phyloP scores from a whole-genome alignment of 2,329 filamentous ascomycete genomes.

The Colletotrichum australisinense region DNA sequence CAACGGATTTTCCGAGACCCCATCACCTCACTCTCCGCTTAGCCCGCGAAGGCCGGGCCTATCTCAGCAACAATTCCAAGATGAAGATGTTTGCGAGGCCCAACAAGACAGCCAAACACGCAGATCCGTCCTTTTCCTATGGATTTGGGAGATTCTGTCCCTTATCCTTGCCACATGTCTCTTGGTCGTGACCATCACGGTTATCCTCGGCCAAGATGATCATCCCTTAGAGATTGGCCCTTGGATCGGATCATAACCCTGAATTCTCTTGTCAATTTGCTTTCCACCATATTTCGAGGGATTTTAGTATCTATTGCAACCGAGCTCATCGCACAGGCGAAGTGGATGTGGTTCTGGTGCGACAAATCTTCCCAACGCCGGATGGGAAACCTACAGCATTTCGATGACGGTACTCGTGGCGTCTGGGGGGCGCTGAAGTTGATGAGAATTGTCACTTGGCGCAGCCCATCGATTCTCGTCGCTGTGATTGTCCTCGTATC shows the following conservation, averaged over 20 bases:
- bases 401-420: neutral
- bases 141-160: neutral
- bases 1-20: neutral
- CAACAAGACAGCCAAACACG: neutral
- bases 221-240: neutral
- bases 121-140: neutral
- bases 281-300: neutral
- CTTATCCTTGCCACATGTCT: neutral
- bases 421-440: neutral
- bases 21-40: neutral
- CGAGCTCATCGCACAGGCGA: neutral
- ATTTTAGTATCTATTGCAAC: neutral
- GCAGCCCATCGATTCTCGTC: neutral
- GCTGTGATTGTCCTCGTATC: neutral
- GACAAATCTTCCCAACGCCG: neutral
- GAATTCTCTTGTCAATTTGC: neutral
- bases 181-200: neutral
- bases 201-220: neutral
- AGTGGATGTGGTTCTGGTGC: neutral
- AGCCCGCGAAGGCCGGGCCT: neutral
- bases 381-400: neutral
- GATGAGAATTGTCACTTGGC: neutral
- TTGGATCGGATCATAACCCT: neutral
- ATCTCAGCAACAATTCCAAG: neutral
- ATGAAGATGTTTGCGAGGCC: neutral